Evolutionary conservation across 1,139 yeast species (phyloP).

Genomic region (Pichia sp.): DNA sequence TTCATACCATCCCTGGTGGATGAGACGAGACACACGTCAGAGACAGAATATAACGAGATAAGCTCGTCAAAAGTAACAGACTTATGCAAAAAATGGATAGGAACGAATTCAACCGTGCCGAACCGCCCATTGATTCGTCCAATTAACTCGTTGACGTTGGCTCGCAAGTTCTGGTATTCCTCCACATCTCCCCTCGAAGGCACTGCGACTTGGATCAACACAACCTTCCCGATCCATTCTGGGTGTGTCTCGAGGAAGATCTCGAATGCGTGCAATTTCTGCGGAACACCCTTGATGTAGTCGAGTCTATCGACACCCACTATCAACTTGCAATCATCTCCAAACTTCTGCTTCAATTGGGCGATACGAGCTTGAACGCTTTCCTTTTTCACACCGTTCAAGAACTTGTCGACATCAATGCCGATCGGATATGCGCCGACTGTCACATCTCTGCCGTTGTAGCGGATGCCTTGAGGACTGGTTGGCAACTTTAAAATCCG

Average conservation of each 20-base stretch:
- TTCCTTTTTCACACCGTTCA: conserved; percentile 66
- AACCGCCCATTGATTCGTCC: conserved; percentile 95
- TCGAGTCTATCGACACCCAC: conserved; percentile 96
- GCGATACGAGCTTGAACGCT: conserved; percentile 62
- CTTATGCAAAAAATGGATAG: conserved; percentile 94
- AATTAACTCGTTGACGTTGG: conserved; percentile 91
- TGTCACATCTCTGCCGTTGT: conserved; percentile 67
- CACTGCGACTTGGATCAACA: conserved; percentile 93
- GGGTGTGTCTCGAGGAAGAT: conserved; percentile 89
- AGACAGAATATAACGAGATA: conserved; percentile 75
- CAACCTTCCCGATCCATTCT: conserved; percentile 97
- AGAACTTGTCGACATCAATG: conserved; percentile 88
- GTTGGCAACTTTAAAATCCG: conserved; percentile 79
- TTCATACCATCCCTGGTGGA: conserved; percentile 99
- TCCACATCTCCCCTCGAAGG: conserved; percentile 98
- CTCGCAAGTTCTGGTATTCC: conserved; percentile 90
- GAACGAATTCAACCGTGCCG: conserved; percentile 96
- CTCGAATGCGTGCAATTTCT: conserved; percentile 92
- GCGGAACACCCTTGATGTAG: conserved; percentile 97
- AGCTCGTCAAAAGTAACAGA: conserved; percentile 88
- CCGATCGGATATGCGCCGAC: conserved; percentile 99
- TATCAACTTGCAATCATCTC: conserved; percentile 71
- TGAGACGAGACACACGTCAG: conserved; percentile 89
- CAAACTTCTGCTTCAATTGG: conserved; percentile 57
- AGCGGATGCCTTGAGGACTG: conserved; percentile 86